Conservation (phyloP, 208 protist species). For the Leishmania mexicana region DNA sequence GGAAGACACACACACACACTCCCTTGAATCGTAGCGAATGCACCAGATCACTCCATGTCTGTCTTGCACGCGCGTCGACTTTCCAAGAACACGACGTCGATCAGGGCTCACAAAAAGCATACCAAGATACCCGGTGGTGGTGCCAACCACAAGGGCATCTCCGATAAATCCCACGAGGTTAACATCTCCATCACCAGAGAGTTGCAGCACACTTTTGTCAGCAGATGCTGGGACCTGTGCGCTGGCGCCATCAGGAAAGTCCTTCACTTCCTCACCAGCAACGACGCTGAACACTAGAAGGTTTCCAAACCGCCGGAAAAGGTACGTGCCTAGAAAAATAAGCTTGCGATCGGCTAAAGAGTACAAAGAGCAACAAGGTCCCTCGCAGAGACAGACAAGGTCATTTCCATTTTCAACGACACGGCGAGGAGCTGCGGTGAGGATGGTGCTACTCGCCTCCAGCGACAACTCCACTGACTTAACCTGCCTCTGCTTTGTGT, state of each 20-base stretch:
- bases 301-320: conserved; percentile 26
- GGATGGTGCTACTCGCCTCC: conserved; percentile 13
- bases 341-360: conserved; percentile 15
- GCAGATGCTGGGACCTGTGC: not conserved
- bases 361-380: conserved; percentile 27
- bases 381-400: conserved; percentile 31
- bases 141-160: conserved; percentile 27
- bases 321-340: conserved; percentile 24
- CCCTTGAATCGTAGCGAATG: not conserved
- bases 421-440: conserved; percentile 4
- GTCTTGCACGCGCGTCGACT: conserved; percentile 6
- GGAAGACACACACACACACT: conserved; percentile 15
- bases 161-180: conserved; percentile 30
- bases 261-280: conserved; percentile 25
- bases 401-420: conserved; percentile 31
- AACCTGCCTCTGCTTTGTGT: conserved; percentile 8
- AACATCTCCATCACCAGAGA: conserved; percentile 14
- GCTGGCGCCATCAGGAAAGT: conserved; percentile 8
- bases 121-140: conserved; percentile 23
- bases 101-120: conserved; percentile 21
- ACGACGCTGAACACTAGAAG: conserved; percentile 35
- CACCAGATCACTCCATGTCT: conserved; percentile 15
- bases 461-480: conserved; percentile 4
- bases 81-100: conserved; percentile 2
- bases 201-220: not conserved